phyloP scores from a whole-genome alignment of 2,329 filamentous ascomycete genomes.

The Pseudopyricularia cyperi region DNA sequence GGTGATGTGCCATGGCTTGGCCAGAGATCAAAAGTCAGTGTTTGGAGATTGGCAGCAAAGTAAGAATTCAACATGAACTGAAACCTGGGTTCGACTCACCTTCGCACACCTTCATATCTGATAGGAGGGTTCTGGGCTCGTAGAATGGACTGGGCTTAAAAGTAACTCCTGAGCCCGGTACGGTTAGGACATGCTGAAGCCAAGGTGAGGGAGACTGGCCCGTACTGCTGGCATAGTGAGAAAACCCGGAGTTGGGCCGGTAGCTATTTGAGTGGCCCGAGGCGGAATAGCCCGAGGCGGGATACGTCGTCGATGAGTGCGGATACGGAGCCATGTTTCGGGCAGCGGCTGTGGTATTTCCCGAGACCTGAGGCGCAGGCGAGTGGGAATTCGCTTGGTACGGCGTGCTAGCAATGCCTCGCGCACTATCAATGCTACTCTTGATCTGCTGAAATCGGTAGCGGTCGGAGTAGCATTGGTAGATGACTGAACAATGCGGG shows the following conservation, averaged over 20 bases:
- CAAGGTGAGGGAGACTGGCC: neutral
- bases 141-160: constrained; percentile 80
- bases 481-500: constrained; percentile 27
- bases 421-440: constrained; percentile 19
- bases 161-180: constrained; percentile 10
- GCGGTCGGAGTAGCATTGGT: constrained; percentile 20
- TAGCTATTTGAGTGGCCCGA: neutral
- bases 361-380: neutral
- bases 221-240: constrained; percentile 1
- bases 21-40: neutral
- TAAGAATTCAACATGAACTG: neutral
- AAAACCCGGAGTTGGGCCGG: neutral
- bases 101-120: constrained; percentile 55
- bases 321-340: neutral
- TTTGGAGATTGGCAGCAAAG: neutral
- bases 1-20: constrained; percentile 42
- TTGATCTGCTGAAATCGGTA: constrained; percentile 31
- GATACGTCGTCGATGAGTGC: neutral
- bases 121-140: constrained; percentile 50
- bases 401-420: neutral
- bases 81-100: constrained; percentile 34
- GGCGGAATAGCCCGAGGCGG: neutral
- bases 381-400: neutral
- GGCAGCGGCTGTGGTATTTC: neutral
- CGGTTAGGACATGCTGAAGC: constrained; percentile 1